Conservation (phyloP, 2,329 filamentous ascomycete species). For the Cordyceps cicadae region DNA sequence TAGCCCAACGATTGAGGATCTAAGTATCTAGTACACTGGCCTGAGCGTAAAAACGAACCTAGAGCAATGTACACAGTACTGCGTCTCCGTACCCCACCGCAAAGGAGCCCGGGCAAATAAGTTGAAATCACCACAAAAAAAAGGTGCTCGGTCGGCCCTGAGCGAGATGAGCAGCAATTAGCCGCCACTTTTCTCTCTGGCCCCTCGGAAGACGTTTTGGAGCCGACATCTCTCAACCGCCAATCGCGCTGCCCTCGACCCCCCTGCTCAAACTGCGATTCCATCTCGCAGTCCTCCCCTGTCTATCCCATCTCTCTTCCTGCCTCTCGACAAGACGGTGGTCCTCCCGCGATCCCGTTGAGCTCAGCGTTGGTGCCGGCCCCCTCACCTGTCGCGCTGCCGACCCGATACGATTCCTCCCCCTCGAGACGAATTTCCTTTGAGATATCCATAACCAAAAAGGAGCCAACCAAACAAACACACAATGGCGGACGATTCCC, state of each 20-base stretch:
- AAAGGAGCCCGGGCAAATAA: constrained; percentile 2
- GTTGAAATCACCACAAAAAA: neutral
- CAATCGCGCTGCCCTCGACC: neutral
- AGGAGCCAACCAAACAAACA: neutral
- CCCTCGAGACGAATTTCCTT: neutral
- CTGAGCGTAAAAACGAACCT: no score
- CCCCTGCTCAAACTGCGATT: neutral
- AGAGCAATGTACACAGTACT: neutral
- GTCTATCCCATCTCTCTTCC: neutral
- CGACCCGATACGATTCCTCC: neutral
- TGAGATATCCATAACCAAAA: neutral
- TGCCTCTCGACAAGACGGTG: neutral
- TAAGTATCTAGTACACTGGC: neutral
- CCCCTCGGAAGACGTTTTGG: neutral
- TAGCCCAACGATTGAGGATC: no score
- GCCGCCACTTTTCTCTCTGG: neutral
- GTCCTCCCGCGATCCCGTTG: neutral
- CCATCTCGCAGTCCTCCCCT: neutral
- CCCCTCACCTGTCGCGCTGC: neutral
- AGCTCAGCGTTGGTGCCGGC: neutral
- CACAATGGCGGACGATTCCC: constrained; percentile 22
- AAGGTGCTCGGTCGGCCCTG: neutral
- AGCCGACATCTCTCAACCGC: neutral
- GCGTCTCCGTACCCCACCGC: neutral
- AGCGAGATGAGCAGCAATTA: neutral